These are phyloP conservation scores for Hygrocybe punicea DNA, from an alignment of 768 basidiomycete species.

Conservation along the genomic window DNA sequence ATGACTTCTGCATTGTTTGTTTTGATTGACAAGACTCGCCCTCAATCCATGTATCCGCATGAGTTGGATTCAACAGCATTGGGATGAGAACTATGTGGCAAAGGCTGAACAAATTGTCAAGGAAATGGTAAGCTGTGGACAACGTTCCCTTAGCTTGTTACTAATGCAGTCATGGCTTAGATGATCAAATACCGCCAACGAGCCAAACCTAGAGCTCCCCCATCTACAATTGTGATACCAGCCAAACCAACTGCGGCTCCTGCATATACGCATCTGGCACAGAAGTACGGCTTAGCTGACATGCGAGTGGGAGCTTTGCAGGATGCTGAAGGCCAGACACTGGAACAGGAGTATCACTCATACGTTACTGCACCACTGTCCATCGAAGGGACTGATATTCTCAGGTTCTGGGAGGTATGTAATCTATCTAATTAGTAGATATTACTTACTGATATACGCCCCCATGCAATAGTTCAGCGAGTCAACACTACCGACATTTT, in stretches of 20 bases:
- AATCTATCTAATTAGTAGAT: background rate
- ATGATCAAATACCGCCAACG: slow-evolving; percentile 8
- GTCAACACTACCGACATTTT: slow-evolving; percentile 1
- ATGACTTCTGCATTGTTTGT: background rate
- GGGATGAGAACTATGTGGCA: slow-evolving; percentile 12
- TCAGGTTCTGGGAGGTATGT: slow-evolving; percentile 5
- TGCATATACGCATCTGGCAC: background rate
- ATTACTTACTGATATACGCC: background rate
- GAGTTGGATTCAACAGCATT: slow-evolving; percentile 15
- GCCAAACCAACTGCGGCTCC: background rate
- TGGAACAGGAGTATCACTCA: background rate
- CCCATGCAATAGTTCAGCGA: background rate
- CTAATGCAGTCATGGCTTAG: slow-evolving; percentile 3
- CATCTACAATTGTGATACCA: background rate
- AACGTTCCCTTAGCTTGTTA: slow-evolving; percentile 1
- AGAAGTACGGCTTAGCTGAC: slow-evolving; percentile 2
- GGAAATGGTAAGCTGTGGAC: slow-evolving; percentile 7
- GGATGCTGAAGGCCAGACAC: background rate
- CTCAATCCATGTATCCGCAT: slow-evolving; percentile 17
- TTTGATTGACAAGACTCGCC: slow-evolving; percentile 7
- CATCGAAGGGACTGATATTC: background rate
- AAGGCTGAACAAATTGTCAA: slow-evolving; percentile 12
- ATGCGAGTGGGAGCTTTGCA: background rate
- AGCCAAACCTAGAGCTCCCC: background rate
- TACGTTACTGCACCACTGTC: slow-evolving; percentile 1